Percentiles rank a stretch among this genome's conserved stretches.
Evolutionary conservation across 345 rosid species (phyloP).

Genomic region (rapeseed (Brassica napus)): DNA sequence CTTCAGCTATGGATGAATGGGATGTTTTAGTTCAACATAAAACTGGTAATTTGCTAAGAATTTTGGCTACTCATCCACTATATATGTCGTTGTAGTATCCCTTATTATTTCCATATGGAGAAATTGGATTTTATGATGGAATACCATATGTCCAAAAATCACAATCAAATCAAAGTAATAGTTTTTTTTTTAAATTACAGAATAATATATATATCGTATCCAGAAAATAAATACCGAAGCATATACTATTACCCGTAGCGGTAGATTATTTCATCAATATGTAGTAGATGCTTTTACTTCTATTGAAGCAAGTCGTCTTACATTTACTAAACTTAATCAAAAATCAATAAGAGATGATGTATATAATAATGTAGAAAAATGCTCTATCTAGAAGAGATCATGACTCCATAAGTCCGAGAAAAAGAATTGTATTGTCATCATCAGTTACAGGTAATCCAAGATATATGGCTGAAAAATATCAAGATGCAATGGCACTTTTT

Average conservation of each 20-base stretch:
- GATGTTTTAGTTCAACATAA: not conserved
- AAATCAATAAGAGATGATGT: not conserved
- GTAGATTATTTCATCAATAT: not conserved
- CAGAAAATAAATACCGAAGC: not conserved
- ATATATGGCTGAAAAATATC: not conserved
- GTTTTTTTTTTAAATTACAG: too few relatives aligned
- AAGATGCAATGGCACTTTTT: not conserved
- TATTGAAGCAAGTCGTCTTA: not conserved
- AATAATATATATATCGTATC: not conserved
- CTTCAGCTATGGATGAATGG: not conserved
- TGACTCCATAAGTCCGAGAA: not conserved
- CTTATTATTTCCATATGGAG: not conserved
- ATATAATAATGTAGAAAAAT: not conserved
- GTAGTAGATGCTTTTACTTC: not conserved
- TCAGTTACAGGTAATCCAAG: not conserved
- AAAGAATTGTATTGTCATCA: not conserved
- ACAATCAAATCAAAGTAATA: not conserved
- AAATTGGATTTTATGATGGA: not conserved
- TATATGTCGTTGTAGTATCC: not conserved
- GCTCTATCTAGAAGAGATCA: not conserved
- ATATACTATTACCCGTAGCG: not conserved
- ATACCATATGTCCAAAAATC: not conserved
- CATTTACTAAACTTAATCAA: not conserved
- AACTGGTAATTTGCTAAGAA: not conserved
- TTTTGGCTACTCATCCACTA: not conserved